Conservation (phyloP, 2,329 filamentous ascomycete genomes). For the Zymoseptoria tritici region DNA sequence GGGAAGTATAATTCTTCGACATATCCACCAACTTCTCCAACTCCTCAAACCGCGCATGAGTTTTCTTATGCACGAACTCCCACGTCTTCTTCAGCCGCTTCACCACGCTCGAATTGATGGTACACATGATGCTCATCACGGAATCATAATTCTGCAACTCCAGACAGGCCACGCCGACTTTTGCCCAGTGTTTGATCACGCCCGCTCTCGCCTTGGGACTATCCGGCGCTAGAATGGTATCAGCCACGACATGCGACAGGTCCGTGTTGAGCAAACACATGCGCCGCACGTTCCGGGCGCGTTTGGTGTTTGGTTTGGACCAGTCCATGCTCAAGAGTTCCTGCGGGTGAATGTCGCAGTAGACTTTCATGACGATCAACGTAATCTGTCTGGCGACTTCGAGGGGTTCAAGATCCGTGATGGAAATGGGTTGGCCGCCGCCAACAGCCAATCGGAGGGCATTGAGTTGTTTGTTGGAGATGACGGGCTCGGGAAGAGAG, state of each 20-base stretch:
- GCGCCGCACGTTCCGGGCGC: conserved; percentile 81
- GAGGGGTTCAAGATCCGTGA: conserved; percentile 84
- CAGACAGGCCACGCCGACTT: conserved; percentile 77
- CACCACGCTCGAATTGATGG: conserved; percentile 85
- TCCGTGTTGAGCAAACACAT: conserved; percentile 93
- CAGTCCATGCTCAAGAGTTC: conserved; percentile 88
- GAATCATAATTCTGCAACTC: conserved; percentile 94
- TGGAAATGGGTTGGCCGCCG: conserved; percentile 60
- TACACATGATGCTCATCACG: conserved; percentile 94
- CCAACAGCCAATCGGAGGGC: conserved; percentile 66
- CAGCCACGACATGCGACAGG: conserved; percentile 82
- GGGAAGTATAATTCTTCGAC: conserved; percentile 79
- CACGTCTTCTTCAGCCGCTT: conserved; percentile 82
- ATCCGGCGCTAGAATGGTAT: conserved; percentile 80
- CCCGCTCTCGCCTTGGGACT: conserved; percentile 87
- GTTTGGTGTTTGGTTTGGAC: conserved; percentile 76
- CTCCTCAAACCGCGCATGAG: conserved; percentile 68
- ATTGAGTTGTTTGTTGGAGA: conserved; percentile 70
- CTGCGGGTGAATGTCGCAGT: conserved; percentile 84
- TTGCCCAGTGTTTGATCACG: conserved; percentile 97
- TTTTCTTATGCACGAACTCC: conserved; percentile 79
- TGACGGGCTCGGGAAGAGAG: conserved; percentile 50
- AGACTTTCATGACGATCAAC: conserved; percentile 82
- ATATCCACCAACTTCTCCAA: conserved; percentile 83
- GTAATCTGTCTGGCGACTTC: conserved; percentile 91